Evolutionary conservation across 495 filamentous ascomycete species (phyloP), one percentile per base, ranked within the genome.

Genomic region (Sordaria brevicollis): DNA sequence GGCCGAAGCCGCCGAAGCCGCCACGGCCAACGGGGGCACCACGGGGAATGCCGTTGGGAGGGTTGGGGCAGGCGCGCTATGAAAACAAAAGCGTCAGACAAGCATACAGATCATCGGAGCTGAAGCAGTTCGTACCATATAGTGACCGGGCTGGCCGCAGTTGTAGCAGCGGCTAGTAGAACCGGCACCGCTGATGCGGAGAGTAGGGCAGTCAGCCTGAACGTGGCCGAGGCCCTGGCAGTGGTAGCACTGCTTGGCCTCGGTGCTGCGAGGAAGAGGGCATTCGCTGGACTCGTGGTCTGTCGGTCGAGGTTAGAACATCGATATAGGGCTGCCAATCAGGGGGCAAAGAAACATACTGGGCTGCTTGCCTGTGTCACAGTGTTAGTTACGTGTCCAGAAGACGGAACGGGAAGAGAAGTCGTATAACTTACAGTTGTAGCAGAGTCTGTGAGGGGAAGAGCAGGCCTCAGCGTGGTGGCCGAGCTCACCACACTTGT

Each of bases 161-260:
- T 91, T 92, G 82, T 99, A 98, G 90, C 96, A 99, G 68, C 93
- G 91, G 69, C 92, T 92, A 76, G 89, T 90, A 57, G 88, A 85
- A 69, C 89, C 88, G 66, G 83, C 84, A 72, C 92, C 92, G 79
- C 90, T 96, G 71, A 99, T 83, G 76, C 96, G 93, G 69, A 98
- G 87, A 67, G 96, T 99, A 71, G 96, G 96, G 87, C 96, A 99
- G 80, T 98, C 96, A 72, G 96, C 96, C 84, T 99, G 96, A 76
- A 99, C 95, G 79, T 99, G 96, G 70, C 96, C 96, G 71, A 97
- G 86, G 38, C 96, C 96, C 83, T 98, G 95, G 86, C 96, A 99
- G 84, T 98, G 95, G 80, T 99, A 99, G 89, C 96, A 99, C 84
- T 99, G 96, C 88, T 99, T 99, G 43, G 92, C 92, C 83, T 99